Base-by-base conservation (phyloP, 2,329 filamentous ascomycete species). In the Elsinoe arachidis region DNA sequence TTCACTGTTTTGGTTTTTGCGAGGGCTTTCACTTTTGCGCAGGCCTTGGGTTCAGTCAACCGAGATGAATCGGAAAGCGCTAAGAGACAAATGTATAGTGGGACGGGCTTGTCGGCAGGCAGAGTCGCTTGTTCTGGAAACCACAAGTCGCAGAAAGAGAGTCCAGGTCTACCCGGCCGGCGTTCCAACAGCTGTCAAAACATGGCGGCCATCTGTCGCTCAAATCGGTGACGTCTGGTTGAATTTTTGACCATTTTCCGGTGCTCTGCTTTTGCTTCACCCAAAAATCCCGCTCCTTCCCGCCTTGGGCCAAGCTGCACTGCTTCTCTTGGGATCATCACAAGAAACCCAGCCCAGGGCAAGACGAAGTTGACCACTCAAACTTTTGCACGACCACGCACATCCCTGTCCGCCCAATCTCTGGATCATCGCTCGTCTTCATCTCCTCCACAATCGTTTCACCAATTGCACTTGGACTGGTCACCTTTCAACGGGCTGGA, bases 391-490 rank as follows among this genome's bases (percentile, higher is more conserved):
- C 49, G 49, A 33, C 19, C 35, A 37, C 33, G 2, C 21, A 26
- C 34, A 39, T 35, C 49, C 35, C 33, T 53, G 35, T 15, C 10
- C 9, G n/a, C n/a, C 21, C 49, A 14, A 39, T 38, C 38, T 39
- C 11, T 39, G 15, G 15, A n/a, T 4, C 12, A 23, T 26, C 49
- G 34, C 35, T 21, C 15, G n/a, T 19, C 34, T 35, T 53, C 49
- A 53, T 35, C 21, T 53, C 49, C 33, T 38, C 34, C 49, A 53
- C 49, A 26, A 53, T 53, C 49, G 34, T 53, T 53, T 38, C 49
- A 37, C 33, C 33, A 17, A 39, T 34, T 35, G 49, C 15, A 53
- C 17, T 39, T 38, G 15, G 12, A 53, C 49, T 53, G 33, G 34
- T 34, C 26, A 11, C 37, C 33, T 26, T 15, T 11, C 17, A 53